Conservation (phyloP, 495 filamentous ascomycete genomes). For the Melanomma pulvis-pyrius region DNA sequence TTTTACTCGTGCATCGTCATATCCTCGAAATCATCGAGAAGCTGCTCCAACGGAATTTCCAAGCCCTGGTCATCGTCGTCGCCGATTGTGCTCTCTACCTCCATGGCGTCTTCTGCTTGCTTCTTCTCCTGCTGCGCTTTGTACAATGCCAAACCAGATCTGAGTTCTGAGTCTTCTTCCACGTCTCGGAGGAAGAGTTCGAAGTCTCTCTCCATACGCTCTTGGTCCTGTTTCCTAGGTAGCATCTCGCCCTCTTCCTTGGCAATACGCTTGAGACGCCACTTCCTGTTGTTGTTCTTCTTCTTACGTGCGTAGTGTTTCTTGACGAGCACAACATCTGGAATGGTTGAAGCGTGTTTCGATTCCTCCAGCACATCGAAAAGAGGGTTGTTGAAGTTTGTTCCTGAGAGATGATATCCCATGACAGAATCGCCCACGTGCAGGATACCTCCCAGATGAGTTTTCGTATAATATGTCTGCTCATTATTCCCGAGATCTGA, state of each 20-base stretch:
- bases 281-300: constrained; percentile 79
- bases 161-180: constrained; percentile 89
- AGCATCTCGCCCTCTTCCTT: constrained; percentile 82
- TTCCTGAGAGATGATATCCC: constrained; percentile 83
- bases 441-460: constrained; percentile 84
- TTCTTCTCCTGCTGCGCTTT: constrained; percentile 59
- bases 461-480: constrained; percentile 80
- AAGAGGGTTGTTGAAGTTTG: constrained; percentile 86
- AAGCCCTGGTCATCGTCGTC: constrained; percentile 45
- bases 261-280: constrained; percentile 92
- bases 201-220: constrained; percentile 84
- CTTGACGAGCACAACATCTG: constrained; percentile 94
- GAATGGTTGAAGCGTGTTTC: constrained; percentile 73
- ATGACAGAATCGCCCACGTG: constrained; percentile 89
- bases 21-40: constrained; percentile 50
- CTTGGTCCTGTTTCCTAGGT: constrained; percentile 77
- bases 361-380: constrained; percentile 77
- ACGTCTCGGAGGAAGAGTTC: constrained; percentile 97
- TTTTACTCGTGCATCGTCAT: constrained; percentile 42
- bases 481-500: constrained; percentile 89
- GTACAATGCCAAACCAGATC: constrained; percentile 81
- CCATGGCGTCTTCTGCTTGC: constrained; percentile 61
- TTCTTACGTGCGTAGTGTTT: constrained; percentile 87
- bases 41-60: constrained; percentile 50
- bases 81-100: constrained; percentile 54